phyloP scores from a whole-genome alignment of 2,329 filamentous ascomycete genomes.

The Gremmenia infestans region DNA sequence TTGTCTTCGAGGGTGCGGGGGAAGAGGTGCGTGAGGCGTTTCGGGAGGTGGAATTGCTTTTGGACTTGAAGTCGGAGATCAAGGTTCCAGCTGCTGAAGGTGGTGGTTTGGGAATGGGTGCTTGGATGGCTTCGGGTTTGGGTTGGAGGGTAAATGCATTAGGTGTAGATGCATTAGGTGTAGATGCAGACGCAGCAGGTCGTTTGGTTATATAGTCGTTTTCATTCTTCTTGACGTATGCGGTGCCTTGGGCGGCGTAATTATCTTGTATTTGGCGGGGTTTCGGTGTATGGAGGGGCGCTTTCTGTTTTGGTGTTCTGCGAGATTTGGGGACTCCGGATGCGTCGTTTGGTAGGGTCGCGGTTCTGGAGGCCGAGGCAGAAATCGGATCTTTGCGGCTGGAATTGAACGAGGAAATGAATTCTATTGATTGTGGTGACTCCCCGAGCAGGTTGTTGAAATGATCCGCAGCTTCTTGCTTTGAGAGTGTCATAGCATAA shows the following conservation, averaged over 20 bases:
- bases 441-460: constrained; percentile 86
- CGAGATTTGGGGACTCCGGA: constrained; percentile 45
- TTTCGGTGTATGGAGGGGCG: constrained; percentile 57
- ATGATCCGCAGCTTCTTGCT: constrained; percentile 73
- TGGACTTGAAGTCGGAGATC: constrained; percentile 69
- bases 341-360: constrained; percentile 5
- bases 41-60: constrained; percentile 46
- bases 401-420: constrained; percentile 71
- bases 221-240: constrained; percentile 68
- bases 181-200: constrained; percentile 34
- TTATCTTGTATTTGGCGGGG: constrained; percentile 59
- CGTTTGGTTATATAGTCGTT: constrained; percentile 66
- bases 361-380: constrained; percentile 4
- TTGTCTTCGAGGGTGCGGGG: constrained; percentile 51
- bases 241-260: constrained; percentile 53
- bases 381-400: constrained; percentile 44
- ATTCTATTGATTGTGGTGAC: constrained; percentile 67
- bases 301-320: constrained; percentile 53
- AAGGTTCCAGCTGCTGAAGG: constrained; percentile 69
- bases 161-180: too few species aligned
- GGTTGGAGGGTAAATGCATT: constrained; percentile 38
- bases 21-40: constrained; percentile 42
- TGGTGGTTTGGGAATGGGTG: constrained; percentile 34
- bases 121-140: constrained; percentile 48
- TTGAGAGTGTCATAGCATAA: constrained; percentile 73